Conservation (phyloP, 495 filamentous ascomycete genomes). For the Pyronema omphalodes region DNA sequence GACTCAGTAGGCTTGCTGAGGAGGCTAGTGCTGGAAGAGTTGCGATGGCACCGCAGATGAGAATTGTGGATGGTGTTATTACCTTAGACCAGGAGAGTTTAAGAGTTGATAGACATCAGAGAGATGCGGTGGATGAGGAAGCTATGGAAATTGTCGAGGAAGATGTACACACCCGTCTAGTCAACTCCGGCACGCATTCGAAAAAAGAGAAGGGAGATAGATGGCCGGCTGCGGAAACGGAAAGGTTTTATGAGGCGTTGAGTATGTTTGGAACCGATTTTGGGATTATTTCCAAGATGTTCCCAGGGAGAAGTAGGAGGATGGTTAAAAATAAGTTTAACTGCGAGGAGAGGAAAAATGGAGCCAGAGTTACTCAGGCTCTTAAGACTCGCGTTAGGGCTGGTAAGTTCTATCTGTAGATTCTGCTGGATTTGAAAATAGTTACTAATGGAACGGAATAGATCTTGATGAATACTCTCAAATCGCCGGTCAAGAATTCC, state of each 20-base stretch:
- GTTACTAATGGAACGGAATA: slow-evolving; percentile 25
- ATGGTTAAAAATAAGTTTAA: slow-evolving; percentile 87
- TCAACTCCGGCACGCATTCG: slow-evolving; percentile 55
- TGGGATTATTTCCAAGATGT: slow-evolving; percentile 66
- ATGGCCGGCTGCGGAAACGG: slow-evolving; percentile 63
- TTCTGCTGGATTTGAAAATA: background rate
- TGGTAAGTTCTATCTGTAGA: slow-evolving; percentile 6
- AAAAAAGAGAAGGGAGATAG: slow-evolving; percentile 50
- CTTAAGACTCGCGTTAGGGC: slow-evolving; percentile 28
- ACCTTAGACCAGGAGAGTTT: slow-evolving; percentile 60
- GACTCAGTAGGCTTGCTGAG: slow-evolving; percentile 11
- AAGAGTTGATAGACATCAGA: slow-evolving; percentile 60
- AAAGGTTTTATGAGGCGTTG: slow-evolving; percentile 68
- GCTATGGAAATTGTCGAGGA: slow-evolving; percentile 54
- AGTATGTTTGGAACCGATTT: slow-evolving; percentile 89
- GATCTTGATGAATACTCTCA: slow-evolving; percentile 49
- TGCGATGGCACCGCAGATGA: slow-evolving; percentile 36
- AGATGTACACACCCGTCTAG: slow-evolving; percentile 59
- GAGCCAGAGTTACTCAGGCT: slow-evolving; percentile 46
- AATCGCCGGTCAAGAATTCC: slow-evolving; percentile 35
- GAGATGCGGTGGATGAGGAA: slow-evolving; percentile 37
- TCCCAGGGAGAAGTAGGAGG: slow-evolving; percentile 52
- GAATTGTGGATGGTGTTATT: slow-evolving; percentile 69
- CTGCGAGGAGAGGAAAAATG: slow-evolving; percentile 68
- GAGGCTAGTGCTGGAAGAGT: slow-evolving; percentile 8